phyloP scores from a whole-genome alignment of 257 asterid species.

The Datura wrightii region DNA sequence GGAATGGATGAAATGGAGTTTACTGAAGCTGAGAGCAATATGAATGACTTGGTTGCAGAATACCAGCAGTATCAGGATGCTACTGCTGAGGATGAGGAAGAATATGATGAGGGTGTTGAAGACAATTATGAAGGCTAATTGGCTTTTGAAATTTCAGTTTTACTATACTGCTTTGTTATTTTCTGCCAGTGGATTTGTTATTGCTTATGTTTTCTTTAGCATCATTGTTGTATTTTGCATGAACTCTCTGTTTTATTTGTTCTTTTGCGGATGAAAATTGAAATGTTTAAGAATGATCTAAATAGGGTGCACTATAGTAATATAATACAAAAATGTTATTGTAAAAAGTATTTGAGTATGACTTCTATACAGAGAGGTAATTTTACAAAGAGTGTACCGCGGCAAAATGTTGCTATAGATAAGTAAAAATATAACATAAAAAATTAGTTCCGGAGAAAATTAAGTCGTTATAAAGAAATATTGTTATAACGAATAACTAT shows the following conservation, averaged over 20 bases:
- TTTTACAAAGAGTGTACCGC: no score
- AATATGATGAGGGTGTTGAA: constrained; percentile 50
- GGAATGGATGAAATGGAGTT: constrained; percentile 82
- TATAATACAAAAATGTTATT: no score
- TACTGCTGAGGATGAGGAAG: constrained; percentile 59
- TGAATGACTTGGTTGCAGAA: constrained; percentile 69
- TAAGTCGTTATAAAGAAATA: no score
- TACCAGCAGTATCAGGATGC: constrained; percentile 75
- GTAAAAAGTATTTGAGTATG: no score
- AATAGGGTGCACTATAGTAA: background rate
- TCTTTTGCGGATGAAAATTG: background rate
- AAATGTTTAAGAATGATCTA: no score
- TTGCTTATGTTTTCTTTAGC: background rate
- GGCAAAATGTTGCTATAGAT: no score
- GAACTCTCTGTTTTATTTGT: background rate
- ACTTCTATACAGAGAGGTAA: no score
- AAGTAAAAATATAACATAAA: no score
- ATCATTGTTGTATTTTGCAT: background rate
- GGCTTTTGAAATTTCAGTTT: background rate
- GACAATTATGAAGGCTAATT: constrained; percentile 52
- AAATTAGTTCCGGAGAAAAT: no score
- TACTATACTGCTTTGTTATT: background rate
- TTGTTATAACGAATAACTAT: no score
- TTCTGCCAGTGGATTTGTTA: background rate
- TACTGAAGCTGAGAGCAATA: constrained; percentile 71